Conservation (phyloP, 345 rosid species). For the Acer campestre region DNA sequence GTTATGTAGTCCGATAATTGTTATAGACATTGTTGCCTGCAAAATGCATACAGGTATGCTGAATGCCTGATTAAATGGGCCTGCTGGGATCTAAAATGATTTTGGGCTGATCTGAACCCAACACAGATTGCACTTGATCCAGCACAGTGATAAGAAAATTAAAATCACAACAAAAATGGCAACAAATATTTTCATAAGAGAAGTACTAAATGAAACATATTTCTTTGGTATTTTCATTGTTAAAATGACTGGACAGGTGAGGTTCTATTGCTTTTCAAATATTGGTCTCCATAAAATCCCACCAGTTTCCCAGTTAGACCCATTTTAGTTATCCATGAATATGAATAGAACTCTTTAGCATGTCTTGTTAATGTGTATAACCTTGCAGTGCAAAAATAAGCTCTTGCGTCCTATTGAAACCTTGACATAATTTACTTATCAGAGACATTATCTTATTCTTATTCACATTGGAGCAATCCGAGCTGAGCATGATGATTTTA, state of each 20-base stretch:
- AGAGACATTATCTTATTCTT: slow-evolving; percentile 85
- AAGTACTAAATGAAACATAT: background rate
- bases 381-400: slow-evolving; percentile 6
- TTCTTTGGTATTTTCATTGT: background rate
- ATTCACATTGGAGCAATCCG: slow-evolving; percentile 90
- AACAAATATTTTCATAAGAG: background rate
- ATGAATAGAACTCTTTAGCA: background rate
- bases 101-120: background rate
- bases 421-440: slow-evolving; percentile 82
- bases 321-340: background rate
- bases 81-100: background rate
- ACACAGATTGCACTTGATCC: background rate
- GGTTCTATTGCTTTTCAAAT: background rate
- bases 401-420: slow-evolving; percentile 40
- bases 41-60: background rate
- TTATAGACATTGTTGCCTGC: background rate
- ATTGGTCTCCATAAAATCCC: background rate
- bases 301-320: background rate
- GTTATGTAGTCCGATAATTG: background rate
- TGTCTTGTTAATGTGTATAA: slow-evolving; percentile 9
- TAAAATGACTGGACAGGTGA: background rate
- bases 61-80: background rate
- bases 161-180: background rate
- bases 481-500: slow-evolving; percentile 97
- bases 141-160: background rate